phyloP scores from a whole-genome alignment of 805 yeast genomes.

The Starmerella vitae region DNA sequence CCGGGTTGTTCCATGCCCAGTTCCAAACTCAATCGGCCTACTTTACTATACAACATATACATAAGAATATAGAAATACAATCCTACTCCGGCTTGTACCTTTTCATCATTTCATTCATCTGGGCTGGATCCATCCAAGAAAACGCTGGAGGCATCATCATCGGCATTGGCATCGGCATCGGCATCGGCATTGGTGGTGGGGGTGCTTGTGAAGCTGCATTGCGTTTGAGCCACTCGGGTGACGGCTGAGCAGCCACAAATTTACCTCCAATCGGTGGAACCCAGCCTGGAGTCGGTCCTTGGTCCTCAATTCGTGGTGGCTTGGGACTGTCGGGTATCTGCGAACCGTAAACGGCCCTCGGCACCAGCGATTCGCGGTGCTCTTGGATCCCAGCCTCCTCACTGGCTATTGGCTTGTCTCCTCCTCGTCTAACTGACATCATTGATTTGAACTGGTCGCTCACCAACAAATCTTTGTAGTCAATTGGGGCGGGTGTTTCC shows the following conservation, averaged over 20 bases:
- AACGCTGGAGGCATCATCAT: slow-evolving; percentile 3
- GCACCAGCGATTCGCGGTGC: slow-evolving; percentile 20
- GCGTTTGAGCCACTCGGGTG: slow-evolving; percentile 9
- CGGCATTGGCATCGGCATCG: slow-evolving; percentile 7
- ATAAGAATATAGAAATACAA: not conserved
- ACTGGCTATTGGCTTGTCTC: slow-evolving; percentile 20
- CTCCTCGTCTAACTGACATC: slow-evolving; percentile 26
- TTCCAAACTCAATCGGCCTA: not conserved
- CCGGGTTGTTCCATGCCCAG: slow-evolving; percentile 13
- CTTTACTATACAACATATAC: not conserved
- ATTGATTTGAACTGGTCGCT: slow-evolving; percentile 13
- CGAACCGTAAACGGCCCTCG: slow-evolving; percentile 20
- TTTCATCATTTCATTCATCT: slow-evolving; percentile 10
- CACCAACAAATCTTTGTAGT: slow-evolving; percentile 11
- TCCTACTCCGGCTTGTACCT: not conserved
- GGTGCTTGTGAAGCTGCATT: no score
- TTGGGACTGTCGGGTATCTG: slow-evolving; percentile 20
- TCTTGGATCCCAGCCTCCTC: slow-evolving; percentile 22
- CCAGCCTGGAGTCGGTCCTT: slow-evolving; percentile 3
- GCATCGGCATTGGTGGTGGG: not conserved
- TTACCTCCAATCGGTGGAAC: slow-evolving; percentile 7
- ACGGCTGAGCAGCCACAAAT: slow-evolving; percentile 8
- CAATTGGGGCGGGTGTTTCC: slow-evolving; percentile 20
- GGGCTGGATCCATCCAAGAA: slow-evolving; percentile 6
- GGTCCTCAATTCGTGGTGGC: slow-evolving; percentile 7